phyloP scores from a whole-genome alignment of 371 early-diverging fungal species.

The Circinella minor region DNA sequence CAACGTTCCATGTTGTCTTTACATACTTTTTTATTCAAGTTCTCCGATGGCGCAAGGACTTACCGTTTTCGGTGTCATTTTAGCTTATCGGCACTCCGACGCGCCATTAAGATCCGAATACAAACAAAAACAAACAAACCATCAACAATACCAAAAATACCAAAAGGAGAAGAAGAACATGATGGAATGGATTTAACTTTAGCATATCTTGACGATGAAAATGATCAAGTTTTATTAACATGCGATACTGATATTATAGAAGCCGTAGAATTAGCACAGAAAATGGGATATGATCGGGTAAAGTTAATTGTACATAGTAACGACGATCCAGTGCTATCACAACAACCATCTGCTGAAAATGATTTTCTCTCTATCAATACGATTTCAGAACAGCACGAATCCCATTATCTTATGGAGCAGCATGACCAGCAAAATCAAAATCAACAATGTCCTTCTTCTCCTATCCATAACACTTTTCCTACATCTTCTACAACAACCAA shows the following conservation, averaged over 20 bases:
- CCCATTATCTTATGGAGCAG: not conserved
- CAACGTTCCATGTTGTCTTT: conserved; percentile 16
- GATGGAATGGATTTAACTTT: conserved; percentile 52
- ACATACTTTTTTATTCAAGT: conserved; percentile 46
- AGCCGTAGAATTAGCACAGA: conserved; percentile 80
- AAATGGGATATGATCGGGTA: conserved; percentile 79
- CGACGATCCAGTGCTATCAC: no score
- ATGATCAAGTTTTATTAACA: conserved; percentile 83
- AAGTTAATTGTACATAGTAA: conserved; percentile 61
- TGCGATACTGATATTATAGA: conserved; percentile 81
- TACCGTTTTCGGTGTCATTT: conserved; percentile 38
- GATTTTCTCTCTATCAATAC: not conserved
- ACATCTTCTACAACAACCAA: no score
- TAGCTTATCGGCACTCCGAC: conserved; percentile 27
- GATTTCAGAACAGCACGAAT: not conserved
- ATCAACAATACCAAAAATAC: no score
- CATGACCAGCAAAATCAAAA: not conserved
- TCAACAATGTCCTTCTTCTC: not conserved
- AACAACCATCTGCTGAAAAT: conserved; percentile 11
- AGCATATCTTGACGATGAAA: conserved; percentile 89
- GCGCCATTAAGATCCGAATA: not conserved
- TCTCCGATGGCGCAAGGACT: conserved; percentile 36
- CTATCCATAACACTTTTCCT: no score
- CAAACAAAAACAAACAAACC: not conserved
- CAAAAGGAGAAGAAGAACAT: not conserved